These are phyloP conservation scores for Rhizopogon roseolus DNA, from an alignment of 768 basidiomycete species.

Conservation along the genomic window DNA sequence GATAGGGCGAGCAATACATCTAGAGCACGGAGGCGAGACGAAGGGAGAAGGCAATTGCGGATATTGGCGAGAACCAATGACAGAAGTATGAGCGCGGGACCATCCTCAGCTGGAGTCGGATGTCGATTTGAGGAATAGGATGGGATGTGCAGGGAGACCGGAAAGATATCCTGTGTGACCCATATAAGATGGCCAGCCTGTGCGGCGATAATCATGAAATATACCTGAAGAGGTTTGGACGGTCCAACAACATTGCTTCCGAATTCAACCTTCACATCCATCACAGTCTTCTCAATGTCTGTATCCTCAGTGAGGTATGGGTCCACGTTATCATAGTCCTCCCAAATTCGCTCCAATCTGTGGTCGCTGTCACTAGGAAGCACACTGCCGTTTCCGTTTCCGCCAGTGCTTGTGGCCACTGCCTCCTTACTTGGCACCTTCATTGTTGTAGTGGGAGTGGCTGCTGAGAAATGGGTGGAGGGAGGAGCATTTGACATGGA, in stretches of 20 bases:
- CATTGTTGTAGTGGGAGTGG: slow-evolving; percentile 30
- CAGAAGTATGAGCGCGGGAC: slow-evolving; percentile 84
- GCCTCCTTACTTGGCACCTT: slow-evolving; percentile 12
- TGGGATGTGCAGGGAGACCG: slow-evolving; percentile 65
- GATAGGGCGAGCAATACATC: slow-evolving; percentile 84
- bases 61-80: slow-evolving; percentile 86
- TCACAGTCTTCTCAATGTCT: slow-evolving; percentile 37
- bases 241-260: slow-evolving; percentile 25
- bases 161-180: slow-evolving; percentile 65
- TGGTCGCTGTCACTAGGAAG: slow-evolving; percentile 84
- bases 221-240: slow-evolving; percentile 59
- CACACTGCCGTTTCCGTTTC: slow-evolving; percentile 27
- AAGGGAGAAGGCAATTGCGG: slow-evolving; percentile 80
- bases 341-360: slow-evolving; percentile 79
- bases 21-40: slow-evolving; percentile 79
- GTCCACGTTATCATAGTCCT: slow-evolving; percentile 80
- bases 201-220: slow-evolving; percentile 1
- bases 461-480: slow-evolving; percentile 24
- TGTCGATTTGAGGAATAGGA: slow-evolving; percentile 36
- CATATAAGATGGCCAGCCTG: slow-evolving; percentile 3
- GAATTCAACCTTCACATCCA: slow-evolving; percentile 57
- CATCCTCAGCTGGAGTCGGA: slow-evolving; percentile 71
- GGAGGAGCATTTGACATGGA: slow-evolving; percentile 25
- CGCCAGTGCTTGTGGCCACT: slow-evolving; percentile 3
- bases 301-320: slow-evolving; percentile 55